Conservation (phyloP, 768 basidiomycete species). For the Coprinellus aureogranulatus region DNA sequence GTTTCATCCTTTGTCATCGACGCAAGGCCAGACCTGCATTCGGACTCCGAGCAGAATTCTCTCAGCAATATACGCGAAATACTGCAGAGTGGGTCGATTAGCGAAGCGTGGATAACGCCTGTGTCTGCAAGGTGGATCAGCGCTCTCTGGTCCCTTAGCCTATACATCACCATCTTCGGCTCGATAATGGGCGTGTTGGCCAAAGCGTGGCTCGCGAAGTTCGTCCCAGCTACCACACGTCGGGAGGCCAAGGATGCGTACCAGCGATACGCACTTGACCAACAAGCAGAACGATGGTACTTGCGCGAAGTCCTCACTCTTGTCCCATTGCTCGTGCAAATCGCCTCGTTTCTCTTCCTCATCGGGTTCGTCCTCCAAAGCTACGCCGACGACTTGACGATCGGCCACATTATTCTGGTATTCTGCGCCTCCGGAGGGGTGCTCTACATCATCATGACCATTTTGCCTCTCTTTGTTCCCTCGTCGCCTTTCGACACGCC, state of each 20-base stretch:
- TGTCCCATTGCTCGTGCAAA: constrained; percentile 17
- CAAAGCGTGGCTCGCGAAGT: constrained; percentile 20
- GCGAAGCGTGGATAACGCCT: constrained; percentile 9
- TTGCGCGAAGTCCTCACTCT: constrained; percentile 15
- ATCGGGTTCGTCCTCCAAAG: constrained; percentile 15
- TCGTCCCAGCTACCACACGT: constrained; percentile 14
- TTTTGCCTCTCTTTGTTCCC: not conserved
- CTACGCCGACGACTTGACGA: not conserved
- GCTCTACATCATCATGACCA: constrained; percentile 4
- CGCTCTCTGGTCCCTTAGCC: constrained; percentile 24
- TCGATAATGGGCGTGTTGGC: constrained; percentile 27
- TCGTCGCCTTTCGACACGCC: constrained; percentile 8
- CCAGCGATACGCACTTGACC: constrained; percentile 16
- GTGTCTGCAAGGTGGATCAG: constrained; percentile 19
- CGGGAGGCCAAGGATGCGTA: constrained; percentile 17
- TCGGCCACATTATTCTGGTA: not conserved
- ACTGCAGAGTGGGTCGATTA: not conserved
- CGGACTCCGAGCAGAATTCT: constrained; percentile 16
- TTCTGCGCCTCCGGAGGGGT: not conserved
- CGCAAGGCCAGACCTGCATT: constrained; percentile 13
- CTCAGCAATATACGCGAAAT: constrained; percentile 10
- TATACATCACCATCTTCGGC: constrained; percentile 23
- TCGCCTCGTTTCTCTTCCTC: constrained; percentile 19
- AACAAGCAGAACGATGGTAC: constrained; percentile 15
- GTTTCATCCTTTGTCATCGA: constrained; percentile 21